Conservation (phyloP, 371 early-diverging fungal genomes). For the Mortierella sp. region DNA sequence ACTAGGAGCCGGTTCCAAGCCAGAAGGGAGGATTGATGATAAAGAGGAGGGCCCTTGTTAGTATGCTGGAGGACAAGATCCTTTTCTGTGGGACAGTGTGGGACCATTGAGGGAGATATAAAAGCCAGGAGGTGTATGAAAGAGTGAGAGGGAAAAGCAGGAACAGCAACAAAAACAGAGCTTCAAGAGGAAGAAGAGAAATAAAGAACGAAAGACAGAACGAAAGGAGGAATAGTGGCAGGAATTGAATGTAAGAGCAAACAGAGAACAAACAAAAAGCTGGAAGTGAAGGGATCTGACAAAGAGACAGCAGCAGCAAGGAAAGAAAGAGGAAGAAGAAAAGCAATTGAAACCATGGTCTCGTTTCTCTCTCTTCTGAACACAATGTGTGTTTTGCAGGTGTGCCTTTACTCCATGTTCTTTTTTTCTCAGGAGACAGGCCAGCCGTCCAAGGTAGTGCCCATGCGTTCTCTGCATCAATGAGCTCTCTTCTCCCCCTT, state of each 20-base stretch:
- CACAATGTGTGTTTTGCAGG: background rate
- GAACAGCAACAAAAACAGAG: background rate
- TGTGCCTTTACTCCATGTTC: background rate
- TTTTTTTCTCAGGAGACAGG: background rate
- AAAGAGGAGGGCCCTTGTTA: background rate
- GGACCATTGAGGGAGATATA: background rate
- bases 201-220: background rate
- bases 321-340: background rate
- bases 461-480: background rate
- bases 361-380: background rate
- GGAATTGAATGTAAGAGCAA: background rate
- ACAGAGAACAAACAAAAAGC: background rate
- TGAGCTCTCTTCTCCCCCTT: background rate
- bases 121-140: background rate
- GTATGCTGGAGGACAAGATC: background rate
- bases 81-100: background rate
- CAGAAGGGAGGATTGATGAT: background rate
- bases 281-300: background rate
- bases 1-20: slow-evolving; percentile 16
- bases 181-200: background rate
- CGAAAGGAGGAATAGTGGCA: background rate
- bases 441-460: background rate
- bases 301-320: background rate
- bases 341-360: background rate
- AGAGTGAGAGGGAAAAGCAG: background rate